Evolutionary conservation across 2,329 filamentous ascomycete species (phyloP), one percentile per base, ranked within the genome.

Genomic region (Alternaria burnsii): DNA sequence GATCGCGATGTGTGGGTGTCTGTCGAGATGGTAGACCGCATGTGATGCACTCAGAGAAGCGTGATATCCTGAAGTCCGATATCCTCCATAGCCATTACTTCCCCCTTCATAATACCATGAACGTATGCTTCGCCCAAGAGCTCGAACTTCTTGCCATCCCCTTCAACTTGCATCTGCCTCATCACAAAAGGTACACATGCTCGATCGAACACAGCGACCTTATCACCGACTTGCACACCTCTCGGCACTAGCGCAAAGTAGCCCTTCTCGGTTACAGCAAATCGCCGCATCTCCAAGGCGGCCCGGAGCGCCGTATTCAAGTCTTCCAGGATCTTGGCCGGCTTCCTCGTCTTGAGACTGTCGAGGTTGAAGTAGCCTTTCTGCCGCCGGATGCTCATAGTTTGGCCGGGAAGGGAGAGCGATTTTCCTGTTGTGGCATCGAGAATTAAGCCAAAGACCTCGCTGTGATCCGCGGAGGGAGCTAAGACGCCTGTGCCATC

Each of bases 171-270:
- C 26, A 20, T 40, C 36, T 26, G 44, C 14, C 68, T 54, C 1
- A 72, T 16, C 4, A 70, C 61, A 16, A 71, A 73, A 3, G 69
- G 69, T 9, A 73, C 65, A 53, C 67, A 59, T 1, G 59, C 66
- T n/a, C 52, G 38, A 18, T 69, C 57, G 44, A 73, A 71, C 2
- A 71, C 61, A 12, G 61, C 61, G 28, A 71, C 41, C 12, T 47
- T n/a, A 52, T 72, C 69, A 1, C 62, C 65, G 14, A 57, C 51
- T 20, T 43, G 55, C 2, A 63, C 48, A 2, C 66, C 66, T 26
- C 68, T 61, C 4, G 70, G 71, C 26, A 72, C 67, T 9, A 75
- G 52, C 3, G 62, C 67, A 57, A 73, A 72, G 41, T 68, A 68
- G 1, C 69, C 67, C 32, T 59, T 64, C 24, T 47, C 22, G 1